Evolutionary conservation across 176 grass and related monocot genomes (phyloP), one percentile per base, ranked within the genome.

Genomic region (Guadua angustifolia): DNA sequence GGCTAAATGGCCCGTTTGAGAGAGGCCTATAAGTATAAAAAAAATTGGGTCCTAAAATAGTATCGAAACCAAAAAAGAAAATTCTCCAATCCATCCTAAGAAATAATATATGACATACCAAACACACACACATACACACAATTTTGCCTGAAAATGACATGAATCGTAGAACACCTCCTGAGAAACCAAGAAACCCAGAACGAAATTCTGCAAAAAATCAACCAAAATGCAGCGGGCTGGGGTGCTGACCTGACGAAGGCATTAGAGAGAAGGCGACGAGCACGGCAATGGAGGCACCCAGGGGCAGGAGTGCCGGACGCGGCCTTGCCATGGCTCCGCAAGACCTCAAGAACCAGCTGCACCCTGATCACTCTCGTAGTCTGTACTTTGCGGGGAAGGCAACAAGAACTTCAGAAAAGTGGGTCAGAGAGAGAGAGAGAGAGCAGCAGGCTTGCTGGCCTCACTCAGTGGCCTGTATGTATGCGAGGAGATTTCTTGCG

Each of bases 161-260:
- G 55, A 84, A 81, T 63, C 65, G 43, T 51, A 49, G 42, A 55
- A 83, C 43, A 43, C 0, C 40, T 66, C 59, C 5, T 4, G 16
- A 29, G 22, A 59, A 43, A 17, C 12, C 5, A 42, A 26, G 52
- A 63, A 83, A 21, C 6, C 33, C 15, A 10, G n/a, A 0, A 45
- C 25, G 12, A 39, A 71, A 78, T 18, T 35, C 9, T 25, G 42
- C 53, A 61, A 71, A 42, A 42, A 69, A 71, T 6, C 45, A 46
- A 7, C 2, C 5, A 53, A 57, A 86, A n/a, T 67, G 69, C 46
- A 72, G 18, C 18, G 22, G 1, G 38, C 24, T 35, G 49, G 21
- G 19, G 7, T 1, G 57, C 67, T 51, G 42, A 90, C 88, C 88
- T 75, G 88, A 83, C 8, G 80, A 53, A 11, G 50, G 17, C 42